Conservation (phyloP, 2,329 filamentous ascomycete species). For the Chaetothyriales sp. region DNA sequence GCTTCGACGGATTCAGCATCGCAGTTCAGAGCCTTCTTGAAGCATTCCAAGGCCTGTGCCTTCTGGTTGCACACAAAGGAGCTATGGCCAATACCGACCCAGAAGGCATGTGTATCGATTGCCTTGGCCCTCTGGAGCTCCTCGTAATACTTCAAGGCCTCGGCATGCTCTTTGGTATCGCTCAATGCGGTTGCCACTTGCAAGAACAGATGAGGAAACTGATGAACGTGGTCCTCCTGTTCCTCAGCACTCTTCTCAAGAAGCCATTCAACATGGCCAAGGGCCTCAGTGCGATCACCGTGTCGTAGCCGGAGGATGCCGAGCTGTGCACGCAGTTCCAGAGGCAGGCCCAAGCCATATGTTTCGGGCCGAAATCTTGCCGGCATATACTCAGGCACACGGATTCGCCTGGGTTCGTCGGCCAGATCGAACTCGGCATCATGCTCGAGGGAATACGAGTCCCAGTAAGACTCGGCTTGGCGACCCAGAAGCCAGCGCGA, state of each 20-base stretch:
- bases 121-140: constrained; percentile 36
- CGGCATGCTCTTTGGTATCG: constrained; percentile 35
- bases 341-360: constrained; percentile 62
- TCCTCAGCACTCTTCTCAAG: constrained; percentile 44
- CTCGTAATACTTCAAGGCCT: constrained; percentile 47
- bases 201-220: constrained; percentile 67
- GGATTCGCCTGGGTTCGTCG: constrained; percentile 51
- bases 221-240: constrained; percentile 40
- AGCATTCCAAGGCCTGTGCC: constrained; percentile 62
- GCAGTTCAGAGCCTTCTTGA: constrained; percentile 58
- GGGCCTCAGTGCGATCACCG: constrained; percentile 54
- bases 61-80: constrained; percentile 51
- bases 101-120: constrained; percentile 36
- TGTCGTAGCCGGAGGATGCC: constrained; percentile 68
- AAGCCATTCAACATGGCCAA: constrained; percentile 59
- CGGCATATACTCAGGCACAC: constrained; percentile 47
- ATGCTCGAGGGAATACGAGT: constrained; percentile 49
- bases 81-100: constrained; percentile 43
- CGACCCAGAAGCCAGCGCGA: constrained; percentile 74
- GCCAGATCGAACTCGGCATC: constrained; percentile 81
- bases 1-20: constrained; percentile 62
- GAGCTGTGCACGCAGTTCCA: constrained; percentile 72
- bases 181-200: constrained; percentile 52
- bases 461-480: constrained; percentile 62
- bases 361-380: constrained; percentile 39